These are phyloP conservation scores for Termitomyces bulborhizus DNA, from an alignment of 768 basidiomycete species.

Conservation along the genomic window DNA sequence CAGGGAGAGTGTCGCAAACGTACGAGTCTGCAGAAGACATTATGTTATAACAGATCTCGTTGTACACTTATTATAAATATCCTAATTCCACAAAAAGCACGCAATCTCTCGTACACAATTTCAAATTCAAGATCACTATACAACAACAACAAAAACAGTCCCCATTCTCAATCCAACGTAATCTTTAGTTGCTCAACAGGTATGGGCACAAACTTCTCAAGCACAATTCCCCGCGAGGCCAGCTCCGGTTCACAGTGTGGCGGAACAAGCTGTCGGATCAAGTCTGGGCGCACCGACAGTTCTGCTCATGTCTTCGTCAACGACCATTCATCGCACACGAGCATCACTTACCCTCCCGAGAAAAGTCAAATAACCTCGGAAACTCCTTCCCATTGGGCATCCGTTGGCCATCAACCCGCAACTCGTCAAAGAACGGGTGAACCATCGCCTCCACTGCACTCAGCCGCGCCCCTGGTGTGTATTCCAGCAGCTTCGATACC, in stretches of 20 bases:
- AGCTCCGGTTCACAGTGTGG: constrained; percentile 86
- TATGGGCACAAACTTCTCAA: constrained; percentile 95
- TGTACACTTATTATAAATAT: too few species aligned
- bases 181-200: constrained; percentile 94
- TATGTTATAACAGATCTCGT: constrained; percentile 11
- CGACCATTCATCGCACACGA: background rate
- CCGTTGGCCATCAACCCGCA: constrained; percentile 82
- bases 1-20: constrained; percentile 69
- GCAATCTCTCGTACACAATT: constrained; percentile 18
- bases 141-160: constrained; percentile 1
- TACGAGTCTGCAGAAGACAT: constrained; percentile 29
- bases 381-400: constrained; percentile 98
- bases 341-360: constrained; percentile 70
- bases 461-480: constrained; percentile 92
- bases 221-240: constrained; percentile 74
- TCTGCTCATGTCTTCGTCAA: constrained; percentile 41
- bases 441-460: constrained; percentile 90
- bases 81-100: constrained; percentile 1
- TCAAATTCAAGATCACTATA: constrained; percentile 39
- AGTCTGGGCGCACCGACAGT: constrained; percentile 91
- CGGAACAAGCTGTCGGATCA: constrained; percentile 90
- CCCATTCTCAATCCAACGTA: constrained; percentile 68
- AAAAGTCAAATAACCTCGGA: constrained; percentile 92
- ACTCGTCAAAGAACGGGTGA: constrained; percentile 95
- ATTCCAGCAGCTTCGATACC: constrained; percentile 92